Base-by-base conservation (phyloP, 2,329 filamentous ascomycete genomes). In the Plectosphaerella plurivora region DNA sequence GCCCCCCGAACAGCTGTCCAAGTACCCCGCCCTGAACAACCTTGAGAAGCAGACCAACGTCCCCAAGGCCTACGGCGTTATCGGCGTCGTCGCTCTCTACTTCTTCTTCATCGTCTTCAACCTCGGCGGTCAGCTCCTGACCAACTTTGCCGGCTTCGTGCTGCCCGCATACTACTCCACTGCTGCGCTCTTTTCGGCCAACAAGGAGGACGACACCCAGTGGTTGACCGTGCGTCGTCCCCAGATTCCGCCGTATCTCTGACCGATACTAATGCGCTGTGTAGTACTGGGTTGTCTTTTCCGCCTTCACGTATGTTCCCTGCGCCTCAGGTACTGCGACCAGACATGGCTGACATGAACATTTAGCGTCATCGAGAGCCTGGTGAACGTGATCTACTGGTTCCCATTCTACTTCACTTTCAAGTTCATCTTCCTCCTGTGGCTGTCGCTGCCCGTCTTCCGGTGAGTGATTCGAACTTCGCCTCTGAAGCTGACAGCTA, bases 361-460 rank as follows among this genome's bases (percentile, higher is more conserved):
- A 15, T 47, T 14, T 60, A 85, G 80, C 57, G 88, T 94, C 48
- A 68, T 91, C 63, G 90, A 95, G 81, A 91, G 88, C 72, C 81
- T 88, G 56, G 75, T 95, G 66, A 91, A 82, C 74, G 88, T 91
- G 58, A 88, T 93, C 58, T 94, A 94, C 82, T 95, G 89, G 89
- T 91, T 95, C 79, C 88, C 94, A 68, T 99, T 99, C 80, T 99
- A 99, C 88, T 99, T 90, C 77, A 93, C 92, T 70, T 97, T 99
- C 88, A 99, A 99, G 84, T 97, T 99, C 70, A 79, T 95, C 68
- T 88, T 97, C 72, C 82, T 97, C 65, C 86, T 99, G 71, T 99
- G 94, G 94, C 91, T 99, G 77, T 86, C 93, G 63, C 91, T 99
- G 66, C 94, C 94, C 72, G 83, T 89, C 73, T 97, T 95, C 79